Percentiles rank a stretch among this genome's conserved stretches.
Evolutionary conservation across 305 asterid genomes (phyloP).

Genomic region (Plantago coronopus): DNA sequence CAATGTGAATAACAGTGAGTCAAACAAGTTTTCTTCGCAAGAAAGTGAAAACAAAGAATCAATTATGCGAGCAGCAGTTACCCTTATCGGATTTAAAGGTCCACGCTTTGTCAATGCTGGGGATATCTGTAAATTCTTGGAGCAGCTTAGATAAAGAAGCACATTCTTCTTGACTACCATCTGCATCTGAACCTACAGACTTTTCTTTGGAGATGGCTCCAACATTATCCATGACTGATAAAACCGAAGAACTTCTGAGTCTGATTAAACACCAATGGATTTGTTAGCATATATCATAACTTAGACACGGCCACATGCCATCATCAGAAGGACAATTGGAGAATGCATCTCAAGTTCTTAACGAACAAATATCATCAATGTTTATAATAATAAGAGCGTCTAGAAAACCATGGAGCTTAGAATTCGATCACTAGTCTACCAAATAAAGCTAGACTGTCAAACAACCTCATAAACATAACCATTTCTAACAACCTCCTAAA

Average conservation of each 20-base stretch:
- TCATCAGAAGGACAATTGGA: no score
- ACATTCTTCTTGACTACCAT: slow-evolving; percentile 44
- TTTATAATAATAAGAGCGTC: no score
- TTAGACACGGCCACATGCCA: no score
- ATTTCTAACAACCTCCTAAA: no score
- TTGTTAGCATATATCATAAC: no score
- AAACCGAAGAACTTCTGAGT: slow-evolving; percentile 36
- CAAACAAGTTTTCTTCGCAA: slow-evolving; percentile 8
- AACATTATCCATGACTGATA: slow-evolving; percentile 45
- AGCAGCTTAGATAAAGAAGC: slow-evolving; percentile 56
- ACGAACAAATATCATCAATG: no score
- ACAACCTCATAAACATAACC: no score
- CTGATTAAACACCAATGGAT: slow-evolving; percentile 11
- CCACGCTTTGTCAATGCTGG: slow-evolving; percentile 90
- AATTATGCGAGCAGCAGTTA: slow-evolving; percentile 14
- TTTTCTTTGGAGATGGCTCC: slow-evolving; percentile 35
- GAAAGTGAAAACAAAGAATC: slow-evolving; percentile 2
- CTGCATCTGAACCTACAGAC: slow-evolving; percentile 40
- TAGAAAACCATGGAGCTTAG: no score
- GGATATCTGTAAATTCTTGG: slow-evolving; percentile 57
- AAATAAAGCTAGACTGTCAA: no score
- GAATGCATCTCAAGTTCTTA: no score
- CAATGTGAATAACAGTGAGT: slow-evolving; percentile 15
- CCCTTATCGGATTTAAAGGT: slow-evolving; percentile 58
- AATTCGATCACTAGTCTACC: no score